Conservation (phyloP, 163 green algal species). For the Picocystis sp. region DNA sequence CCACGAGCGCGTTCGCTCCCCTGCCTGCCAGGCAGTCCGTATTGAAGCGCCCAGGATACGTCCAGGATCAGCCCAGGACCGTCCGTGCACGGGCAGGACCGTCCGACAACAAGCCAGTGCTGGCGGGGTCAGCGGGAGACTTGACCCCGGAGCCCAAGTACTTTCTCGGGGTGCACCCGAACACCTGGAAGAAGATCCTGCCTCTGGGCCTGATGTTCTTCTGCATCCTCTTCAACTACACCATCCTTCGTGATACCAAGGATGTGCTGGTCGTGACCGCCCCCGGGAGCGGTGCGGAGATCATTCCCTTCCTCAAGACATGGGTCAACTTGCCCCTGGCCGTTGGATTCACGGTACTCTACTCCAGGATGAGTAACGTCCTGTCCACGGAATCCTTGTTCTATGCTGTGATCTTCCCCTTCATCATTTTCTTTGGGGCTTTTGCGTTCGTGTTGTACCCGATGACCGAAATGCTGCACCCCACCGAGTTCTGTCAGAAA, state of each 20-base stretch:
- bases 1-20: no score
- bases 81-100: no score
- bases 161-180: constrained; percentile 20
- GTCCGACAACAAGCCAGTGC: no score
- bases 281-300: constrained; percentile 83
- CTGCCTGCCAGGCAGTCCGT: no score
- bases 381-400: constrained; percentile 77
- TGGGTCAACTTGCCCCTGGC: constrained; percentile 96
- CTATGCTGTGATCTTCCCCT: constrained; percentile 97
- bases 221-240: constrained; percentile 99
- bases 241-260: constrained; percentile 98
- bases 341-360: constrained; percentile 90
- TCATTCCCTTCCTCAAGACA: constrained; percentile 98
- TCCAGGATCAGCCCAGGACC: no score
- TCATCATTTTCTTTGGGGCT: constrained; percentile 91
- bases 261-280: constrained; percentile 97
- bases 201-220: constrained; percentile 96
- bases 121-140: no score
- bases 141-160: constrained; percentile 2
- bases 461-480: constrained; percentile 70
- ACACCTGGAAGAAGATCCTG: constrained; percentile 81
- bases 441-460: constrained; percentile 96
- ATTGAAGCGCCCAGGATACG: no score
- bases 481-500: constrained; percentile 56
- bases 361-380: constrained; percentile 72